These are phyloP conservation scores for Usnea hakonensis DNA, from an alignment of 495 filamentous ascomycete genomes.

Conservation along the genomic window DNA sequence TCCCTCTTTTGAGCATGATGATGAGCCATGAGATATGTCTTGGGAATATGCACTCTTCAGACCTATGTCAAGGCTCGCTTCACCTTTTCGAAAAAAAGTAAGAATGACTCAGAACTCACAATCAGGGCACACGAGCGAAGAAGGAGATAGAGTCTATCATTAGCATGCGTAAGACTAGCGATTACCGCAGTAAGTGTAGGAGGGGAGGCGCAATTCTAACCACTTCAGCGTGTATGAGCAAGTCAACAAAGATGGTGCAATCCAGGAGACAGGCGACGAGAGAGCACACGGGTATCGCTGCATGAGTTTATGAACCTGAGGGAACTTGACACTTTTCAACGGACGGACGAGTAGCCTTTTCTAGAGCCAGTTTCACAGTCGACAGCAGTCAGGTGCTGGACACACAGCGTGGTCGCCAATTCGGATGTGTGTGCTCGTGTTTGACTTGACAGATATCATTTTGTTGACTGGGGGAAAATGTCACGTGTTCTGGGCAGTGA, in stretches of 20 bases:
- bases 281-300: background rate
- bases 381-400: background rate
- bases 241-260: background rate
- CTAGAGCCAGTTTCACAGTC: background rate
- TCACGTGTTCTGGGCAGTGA: too few relatives aligned
- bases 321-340: background rate
- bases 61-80: too few relatives aligned
- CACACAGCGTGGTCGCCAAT: background rate
- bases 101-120: too few relatives aligned
- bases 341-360: background rate
- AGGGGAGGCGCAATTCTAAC: background rate
- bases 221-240: background rate
- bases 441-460: background rate
- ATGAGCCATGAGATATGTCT: too few relatives aligned
- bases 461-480: background rate
- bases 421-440: background rate
- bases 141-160: constrained; percentile 11
- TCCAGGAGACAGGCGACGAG: background rate
- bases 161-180: constrained; percentile 14
- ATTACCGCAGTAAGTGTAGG: background rate
- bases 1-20: too few relatives aligned
- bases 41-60: too few relatives aligned
- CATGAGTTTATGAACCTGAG: background rate
- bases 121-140: constrained; percentile 14
- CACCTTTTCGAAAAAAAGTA: too few relatives aligned